These are phyloP conservation scores for Exophiala oligosperma DNA, from an alignment of 2,329 filamentous ascomycete genomes.

Conservation along the genomic window DNA sequence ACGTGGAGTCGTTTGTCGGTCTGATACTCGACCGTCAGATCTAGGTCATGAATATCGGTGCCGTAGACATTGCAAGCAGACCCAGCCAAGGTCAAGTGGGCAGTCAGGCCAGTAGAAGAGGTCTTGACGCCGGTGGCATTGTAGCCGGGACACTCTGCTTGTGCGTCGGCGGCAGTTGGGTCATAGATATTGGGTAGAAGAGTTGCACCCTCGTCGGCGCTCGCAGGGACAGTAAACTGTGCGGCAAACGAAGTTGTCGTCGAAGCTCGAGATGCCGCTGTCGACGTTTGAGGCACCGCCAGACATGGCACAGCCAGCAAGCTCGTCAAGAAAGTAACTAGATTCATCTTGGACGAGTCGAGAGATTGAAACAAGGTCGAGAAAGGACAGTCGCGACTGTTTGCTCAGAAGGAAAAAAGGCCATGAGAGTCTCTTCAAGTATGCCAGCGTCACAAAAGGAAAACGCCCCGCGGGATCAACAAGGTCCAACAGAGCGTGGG, in stretches of 20 bases:
- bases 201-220: constrained; percentile 46
- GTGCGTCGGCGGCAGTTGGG: constrained; percentile 62
- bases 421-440: neutral
- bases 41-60: constrained; percentile 67
- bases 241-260: constrained; percentile 15
- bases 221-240: constrained; percentile 50
- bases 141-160: constrained; percentile 63
- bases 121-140: constrained; percentile 52
- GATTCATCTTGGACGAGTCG: constrained; percentile 12
- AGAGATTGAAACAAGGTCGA: constrained; percentile 2
- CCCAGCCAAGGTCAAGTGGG: constrained; percentile 54
- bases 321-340: constrained; percentile 9
- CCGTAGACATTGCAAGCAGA: constrained; percentile 72
- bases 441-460: neutral
- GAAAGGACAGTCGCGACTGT: neutral
- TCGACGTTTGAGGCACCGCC: constrained; percentile 16
- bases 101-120: constrained; percentile 51
- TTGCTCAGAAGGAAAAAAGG: neutral
- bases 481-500: neutral
- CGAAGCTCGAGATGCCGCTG: constrained; percentile 6
- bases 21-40: constrained; percentile 68
- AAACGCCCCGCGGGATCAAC: neutral
- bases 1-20: constrained; percentile 66
- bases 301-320: constrained; percentile 16
- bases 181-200: constrained; percentile 65